A percentile compares a stretch with the other conserved stretches of the same genome.
Conservation (phyloP, 2,329 filamentous ascomycete genomes). For the Clonostachys byssicola region DNA sequence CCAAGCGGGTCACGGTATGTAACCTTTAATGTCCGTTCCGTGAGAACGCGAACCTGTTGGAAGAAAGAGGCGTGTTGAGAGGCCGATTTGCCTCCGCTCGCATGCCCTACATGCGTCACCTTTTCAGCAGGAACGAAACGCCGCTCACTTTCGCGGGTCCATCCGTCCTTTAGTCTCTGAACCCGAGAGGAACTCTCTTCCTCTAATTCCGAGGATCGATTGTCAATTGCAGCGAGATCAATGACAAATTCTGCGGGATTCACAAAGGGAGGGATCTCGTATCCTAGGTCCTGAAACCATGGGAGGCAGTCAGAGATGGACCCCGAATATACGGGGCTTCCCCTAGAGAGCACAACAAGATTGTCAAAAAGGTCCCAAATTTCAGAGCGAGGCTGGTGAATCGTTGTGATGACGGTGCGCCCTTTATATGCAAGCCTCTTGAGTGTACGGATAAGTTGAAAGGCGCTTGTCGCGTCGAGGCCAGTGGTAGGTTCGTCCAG, state of each 20-base stretch:
- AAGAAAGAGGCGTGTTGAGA: constrained; percentile 49
- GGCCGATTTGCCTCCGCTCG: constrained; percentile 4
- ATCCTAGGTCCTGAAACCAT: constrained; percentile 60
- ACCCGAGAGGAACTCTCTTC: constrained; percentile 54
- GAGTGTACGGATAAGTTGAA: constrained; percentile 66
- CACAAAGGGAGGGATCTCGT: constrained; percentile 64
- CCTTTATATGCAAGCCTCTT: constrained; percentile 65
- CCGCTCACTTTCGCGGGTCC: constrained; percentile 38
- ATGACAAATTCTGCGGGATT: constrained; percentile 77
- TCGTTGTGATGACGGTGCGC: constrained; percentile 67
- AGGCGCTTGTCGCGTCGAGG: constrained; percentile 73
- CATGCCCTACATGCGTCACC: too few relatives aligned
- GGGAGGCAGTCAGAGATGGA: constrained; percentile 49
- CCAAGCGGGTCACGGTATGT: constrained; percentile 76
- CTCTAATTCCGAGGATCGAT: constrained; percentile 64
- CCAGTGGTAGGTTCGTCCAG: constrained; percentile 78
- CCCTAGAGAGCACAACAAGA: constrained; percentile 63
- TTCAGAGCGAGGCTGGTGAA: constrained; percentile 74
- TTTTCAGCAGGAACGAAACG: constrained; percentile 13
- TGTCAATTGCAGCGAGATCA: constrained; percentile 71
- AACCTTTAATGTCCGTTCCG: constrained; percentile 63
- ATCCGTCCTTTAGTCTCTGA: constrained; percentile 54
- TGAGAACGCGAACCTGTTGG: constrained; percentile 63
- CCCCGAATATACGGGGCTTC: constrained; percentile 66
- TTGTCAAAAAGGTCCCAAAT: constrained; percentile 77